A percentile compares a stretch with the other conserved stretches of the same genome.
phyloP scores from a whole-genome alignment of 2,329 filamentous ascomycete genomes.

The Scedosporium minutisporum region DNA sequence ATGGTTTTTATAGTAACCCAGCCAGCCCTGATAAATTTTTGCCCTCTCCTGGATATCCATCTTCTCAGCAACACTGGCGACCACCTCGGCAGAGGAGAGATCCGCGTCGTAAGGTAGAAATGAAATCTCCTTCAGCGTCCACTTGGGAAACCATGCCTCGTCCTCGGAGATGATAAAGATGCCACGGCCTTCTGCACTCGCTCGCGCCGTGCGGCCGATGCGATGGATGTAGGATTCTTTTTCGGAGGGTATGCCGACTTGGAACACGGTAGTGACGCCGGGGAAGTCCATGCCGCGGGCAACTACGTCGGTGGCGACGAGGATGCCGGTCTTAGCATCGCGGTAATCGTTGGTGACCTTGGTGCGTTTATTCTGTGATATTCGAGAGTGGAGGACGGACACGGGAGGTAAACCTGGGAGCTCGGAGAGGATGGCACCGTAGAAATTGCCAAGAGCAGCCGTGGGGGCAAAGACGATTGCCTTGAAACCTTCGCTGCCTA shows the following conservation, averaged over 20 bases:
- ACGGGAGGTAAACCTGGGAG: constrained; percentile 31
- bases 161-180: constrained; percentile 46
- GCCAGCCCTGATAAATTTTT: constrained; percentile 47
- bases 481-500: constrained; percentile 54
- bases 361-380: constrained; percentile 39
- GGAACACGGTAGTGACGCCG: constrained; percentile 57
- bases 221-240: constrained; percentile 60
- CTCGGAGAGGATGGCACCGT: constrained; percentile 32
- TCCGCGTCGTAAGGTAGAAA: constrained; percentile 38
- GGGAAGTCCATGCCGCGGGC: constrained; percentile 67
- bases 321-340: constrained; percentile 35
- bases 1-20: constrained; percentile 46
- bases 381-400: constrained; percentile 39
- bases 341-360: constrained; percentile 56
- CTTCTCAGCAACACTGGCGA: constrained; percentile 25
- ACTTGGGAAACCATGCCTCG: constrained; percentile 41
- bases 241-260: constrained; percentile 48
- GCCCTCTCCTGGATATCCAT: constrained; percentile 35
- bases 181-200: constrained; percentile 53
- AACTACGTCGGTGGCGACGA: constrained; percentile 62
- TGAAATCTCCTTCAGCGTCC: constrained; percentile 42
- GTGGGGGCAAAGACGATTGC: constrained; percentile 72
- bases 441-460: constrained; percentile 41
- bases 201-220: constrained; percentile 56
- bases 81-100: constrained; percentile 28